A percentile compares a stretch with the other conserved stretches of the same genome.
Evolutionary conservation across 768 basidiomycete genomes (phyloP).

Genomic region (Stropharia rugosoannulata): DNA sequence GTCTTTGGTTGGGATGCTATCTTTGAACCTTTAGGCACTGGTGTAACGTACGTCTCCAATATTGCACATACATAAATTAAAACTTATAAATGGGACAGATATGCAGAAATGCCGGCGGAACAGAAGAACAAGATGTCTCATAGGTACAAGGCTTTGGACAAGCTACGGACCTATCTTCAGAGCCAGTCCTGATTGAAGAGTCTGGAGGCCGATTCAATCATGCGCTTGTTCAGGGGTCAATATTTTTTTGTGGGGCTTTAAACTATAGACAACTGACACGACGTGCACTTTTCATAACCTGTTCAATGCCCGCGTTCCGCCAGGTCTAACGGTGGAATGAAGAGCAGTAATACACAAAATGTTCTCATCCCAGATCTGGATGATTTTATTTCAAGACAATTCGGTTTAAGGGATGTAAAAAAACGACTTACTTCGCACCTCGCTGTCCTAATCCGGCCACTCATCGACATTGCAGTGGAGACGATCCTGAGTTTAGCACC

Average conservation of each 20-base stretch:
- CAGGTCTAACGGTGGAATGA: conserved; percentile 37
- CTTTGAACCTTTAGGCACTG: conserved; percentile 75
- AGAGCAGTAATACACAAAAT: conserved; percentile 43
- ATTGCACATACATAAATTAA: not conserved
- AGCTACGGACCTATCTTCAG: conserved; percentile 54
- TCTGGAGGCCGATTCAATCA: no score
- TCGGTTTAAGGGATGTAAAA: not conserved
- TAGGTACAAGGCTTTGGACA: conserved; percentile 69
- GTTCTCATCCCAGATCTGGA: conserved; percentile 40
- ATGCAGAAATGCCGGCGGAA: conserved; percentile 71
- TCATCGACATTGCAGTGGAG: conserved; percentile 39
- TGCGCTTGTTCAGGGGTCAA: no score
- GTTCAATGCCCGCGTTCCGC: not conserved
- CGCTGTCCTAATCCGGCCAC: conserved; percentile 39
- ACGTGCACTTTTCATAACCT: not conserved
- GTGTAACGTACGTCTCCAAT: conserved; percentile 64
- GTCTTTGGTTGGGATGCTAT: conserved; percentile 91
- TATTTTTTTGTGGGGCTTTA: no score
- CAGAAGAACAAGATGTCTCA: conserved; percentile 77
- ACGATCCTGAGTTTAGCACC: conserved; percentile 41
- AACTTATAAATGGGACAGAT: conserved; percentile 36
- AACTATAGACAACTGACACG: no score
- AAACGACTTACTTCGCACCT: conserved; percentile 41
- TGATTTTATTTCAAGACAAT: not conserved
- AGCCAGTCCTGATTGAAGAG: conserved; percentile 17